phyloP scores from a whole-genome alignment of 2,329 filamentous ascomycete species.

The Sphaceloma murrayae region DNA sequence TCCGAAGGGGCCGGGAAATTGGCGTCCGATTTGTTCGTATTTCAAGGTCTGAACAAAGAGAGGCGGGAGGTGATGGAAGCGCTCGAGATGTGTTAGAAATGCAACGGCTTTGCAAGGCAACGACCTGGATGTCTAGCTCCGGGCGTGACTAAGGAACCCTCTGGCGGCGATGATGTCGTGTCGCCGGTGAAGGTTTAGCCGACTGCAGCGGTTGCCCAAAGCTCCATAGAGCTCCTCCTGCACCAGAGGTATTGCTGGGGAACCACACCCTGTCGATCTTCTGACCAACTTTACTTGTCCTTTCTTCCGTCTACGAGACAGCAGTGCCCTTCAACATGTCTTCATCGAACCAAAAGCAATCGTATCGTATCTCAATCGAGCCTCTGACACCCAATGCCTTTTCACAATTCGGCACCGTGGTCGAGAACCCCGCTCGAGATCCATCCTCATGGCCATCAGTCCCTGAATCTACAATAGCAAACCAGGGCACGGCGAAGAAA shows the following conservation, averaged over 20 bases:
- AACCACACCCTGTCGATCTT: neutral
- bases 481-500: conserved; percentile 50
- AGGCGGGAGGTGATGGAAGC: neutral
- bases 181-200: neutral
- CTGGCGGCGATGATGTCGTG: conserved; percentile 13
- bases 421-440: conserved; percentile 55
- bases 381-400: conserved; percentile 63
- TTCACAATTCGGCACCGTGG: conserved; percentile 70
- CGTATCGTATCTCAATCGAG: conserved; percentile 43
- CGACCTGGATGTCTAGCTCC: conserved; percentile 13
- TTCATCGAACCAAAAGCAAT: neutral
- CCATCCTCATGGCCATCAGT: conserved; percentile 21
- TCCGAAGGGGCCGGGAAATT: neutral
- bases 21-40: neutral
- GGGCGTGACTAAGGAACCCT: neutral
- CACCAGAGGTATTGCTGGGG: neutral
- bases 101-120: conserved; percentile 15
- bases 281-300: neutral
- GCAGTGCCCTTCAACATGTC: neutral
- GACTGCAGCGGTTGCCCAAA: neutral
- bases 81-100: neutral
- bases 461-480: conserved; percentile 7
- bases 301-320: neutral
- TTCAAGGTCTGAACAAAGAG: neutral
- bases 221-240: neutral